Evolutionary conservation across 1,284 basidiomycete species (phyloP).

Genomic region (Ganoderma meredithae): DNA sequence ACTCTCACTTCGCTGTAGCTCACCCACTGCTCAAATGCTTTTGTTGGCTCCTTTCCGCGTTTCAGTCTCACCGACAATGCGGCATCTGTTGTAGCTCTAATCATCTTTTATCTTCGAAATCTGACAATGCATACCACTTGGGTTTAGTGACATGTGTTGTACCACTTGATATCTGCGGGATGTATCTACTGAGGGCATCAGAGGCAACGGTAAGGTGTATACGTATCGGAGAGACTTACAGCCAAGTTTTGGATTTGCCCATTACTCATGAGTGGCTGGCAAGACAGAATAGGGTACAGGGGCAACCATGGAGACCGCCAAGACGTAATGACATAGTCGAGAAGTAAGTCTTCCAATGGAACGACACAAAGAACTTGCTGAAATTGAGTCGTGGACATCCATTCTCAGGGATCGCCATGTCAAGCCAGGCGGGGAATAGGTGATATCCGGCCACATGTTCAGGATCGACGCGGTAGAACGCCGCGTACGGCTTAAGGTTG

Average conservation of each 20-base stretch:
- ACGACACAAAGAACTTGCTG: background rate
- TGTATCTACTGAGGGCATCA: constrained; percentile 6
- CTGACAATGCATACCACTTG: constrained; percentile 26
- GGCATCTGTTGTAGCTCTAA: constrained; percentile 35
- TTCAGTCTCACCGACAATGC: constrained; percentile 11
- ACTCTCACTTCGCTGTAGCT: background rate
- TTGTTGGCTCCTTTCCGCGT: constrained; percentile 7
- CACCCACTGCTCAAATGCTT: background rate
- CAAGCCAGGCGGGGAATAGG: background rate
- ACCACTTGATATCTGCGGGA: constrained; percentile 10
- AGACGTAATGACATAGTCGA: background rate
- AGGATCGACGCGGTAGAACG: background rate
- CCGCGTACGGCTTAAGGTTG: background rate
- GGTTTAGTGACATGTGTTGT: constrained; percentile 22
- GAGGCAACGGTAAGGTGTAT: background rate
- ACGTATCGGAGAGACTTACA: background rate
- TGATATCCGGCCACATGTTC: constrained; percentile 5
- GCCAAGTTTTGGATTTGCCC: background rate
- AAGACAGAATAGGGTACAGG: background rate
- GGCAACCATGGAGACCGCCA: background rate
- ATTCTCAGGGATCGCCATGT: constrained; percentile 3
- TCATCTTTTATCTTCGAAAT: constrained; percentile 10
- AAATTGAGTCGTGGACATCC: background rate
- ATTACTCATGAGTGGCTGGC: background rate
- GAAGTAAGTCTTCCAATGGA: constrained; percentile 10